phyloP scores from a whole-genome alignment of 768 basidiomycete species.

The Podaxis sp. region DNA sequence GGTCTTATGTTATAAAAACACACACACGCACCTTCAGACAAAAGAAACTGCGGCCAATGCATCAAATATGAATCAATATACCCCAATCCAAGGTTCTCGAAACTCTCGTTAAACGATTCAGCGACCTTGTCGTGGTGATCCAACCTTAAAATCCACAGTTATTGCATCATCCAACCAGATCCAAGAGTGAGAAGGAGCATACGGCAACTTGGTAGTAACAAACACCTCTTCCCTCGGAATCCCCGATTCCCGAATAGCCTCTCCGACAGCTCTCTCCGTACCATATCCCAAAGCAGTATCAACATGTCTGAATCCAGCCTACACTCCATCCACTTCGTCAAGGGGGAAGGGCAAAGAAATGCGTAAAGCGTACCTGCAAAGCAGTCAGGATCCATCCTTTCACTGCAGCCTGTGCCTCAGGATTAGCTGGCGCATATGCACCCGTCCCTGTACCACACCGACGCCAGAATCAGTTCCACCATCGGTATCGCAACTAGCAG shows the following conservation, averaged over 20 bases:
- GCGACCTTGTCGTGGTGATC: slow-evolving; percentile 38
- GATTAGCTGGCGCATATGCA: slow-evolving; percentile 35
- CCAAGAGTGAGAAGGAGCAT: slow-evolving; percentile 14
- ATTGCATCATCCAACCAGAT: no score
- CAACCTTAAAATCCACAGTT: slow-evolving; percentile 27
- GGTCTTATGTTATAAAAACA: neutral
- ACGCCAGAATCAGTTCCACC: neutral
- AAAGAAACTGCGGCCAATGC: slow-evolving; percentile 47
- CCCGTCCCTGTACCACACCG: slow-evolving; percentile 33
- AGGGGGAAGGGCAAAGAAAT: neutral
- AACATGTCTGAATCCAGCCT: slow-evolving; percentile 43
- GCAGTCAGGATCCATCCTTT: slow-evolving; percentile 41
- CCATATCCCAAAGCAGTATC: slow-evolving; percentile 39
- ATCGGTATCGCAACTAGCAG: neutral
- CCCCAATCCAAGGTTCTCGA: slow-evolving; percentile 38
- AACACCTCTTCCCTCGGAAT: slow-evolving; percentile 48
- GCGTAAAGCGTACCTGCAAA: slow-evolving; percentile 30
- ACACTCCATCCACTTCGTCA: neutral
- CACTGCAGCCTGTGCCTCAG: slow-evolving; percentile 33
- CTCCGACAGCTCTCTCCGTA: slow-evolving; percentile 44
- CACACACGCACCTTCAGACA: slow-evolving; percentile 27
- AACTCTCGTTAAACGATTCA: slow-evolving; percentile 40
- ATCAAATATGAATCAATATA: slow-evolving; percentile 58
- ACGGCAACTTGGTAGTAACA: slow-evolving; percentile 51
- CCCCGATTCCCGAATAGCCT: slow-evolving; percentile 46